These are phyloP conservation scores for Agrocybe pediades DNA, from an alignment of 768 basidiomycete genomes.

Conservation along the genomic window DNA sequence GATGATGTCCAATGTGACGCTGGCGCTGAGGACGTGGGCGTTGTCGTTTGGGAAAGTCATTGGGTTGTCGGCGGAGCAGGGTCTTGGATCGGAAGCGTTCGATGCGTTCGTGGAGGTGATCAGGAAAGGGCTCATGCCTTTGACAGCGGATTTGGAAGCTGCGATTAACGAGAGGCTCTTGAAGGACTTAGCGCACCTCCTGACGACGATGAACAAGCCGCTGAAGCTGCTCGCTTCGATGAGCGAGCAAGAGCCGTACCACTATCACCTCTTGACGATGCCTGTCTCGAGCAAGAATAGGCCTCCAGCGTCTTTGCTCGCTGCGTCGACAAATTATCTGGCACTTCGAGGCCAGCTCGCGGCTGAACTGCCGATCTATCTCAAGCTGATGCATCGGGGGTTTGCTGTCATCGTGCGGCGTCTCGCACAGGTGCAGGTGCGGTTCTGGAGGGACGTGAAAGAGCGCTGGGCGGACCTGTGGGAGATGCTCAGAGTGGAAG, in stretches of 20 bases:
- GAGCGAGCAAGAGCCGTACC: slow-evolving; percentile 73
- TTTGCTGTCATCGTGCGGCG: slow-evolving; percentile 51
- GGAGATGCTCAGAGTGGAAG: slow-evolving; percentile 77
- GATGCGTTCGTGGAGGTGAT: slow-evolving; percentile 70
- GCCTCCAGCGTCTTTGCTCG: slow-evolving; percentile 65
- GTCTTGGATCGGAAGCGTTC: slow-evolving; percentile 58
- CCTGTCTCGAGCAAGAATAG: slow-evolving; percentile 63
- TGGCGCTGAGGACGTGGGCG: slow-evolving; percentile 61
- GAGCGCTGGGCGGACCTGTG: slow-evolving; percentile 80
- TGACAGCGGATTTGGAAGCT: slow-evolving; percentile 53
- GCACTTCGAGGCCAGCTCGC: slow-evolving; percentile 74
- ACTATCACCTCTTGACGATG: slow-evolving; percentile 69
- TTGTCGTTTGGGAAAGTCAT: slow-evolving; percentile 67
- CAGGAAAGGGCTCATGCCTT: slow-evolving; percentile 50
- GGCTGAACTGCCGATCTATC: slow-evolving; percentile 68
- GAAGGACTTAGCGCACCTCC: slow-evolving; percentile 56
- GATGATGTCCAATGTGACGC: slow-evolving; percentile 48
- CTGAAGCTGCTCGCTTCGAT: slow-evolving; percentile 69
- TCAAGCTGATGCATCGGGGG: slow-evolving; percentile 61
- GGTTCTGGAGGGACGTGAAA: slow-evolving; percentile 61
- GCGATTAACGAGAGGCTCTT: slow-evolving; percentile 56
- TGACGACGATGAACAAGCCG: slow-evolving; percentile 63
- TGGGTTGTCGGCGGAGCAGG: slow-evolving; percentile 50
- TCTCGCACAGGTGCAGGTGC: slow-evolving; percentile 57
- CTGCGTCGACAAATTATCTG: slow-evolving; percentile 76